Percentiles rank a stretch among this genome's conserved stretches.
Evolutionary conservation across 179 eudicot genomes (phyloP).

Genomic region (Nepenthes alata): DNA sequence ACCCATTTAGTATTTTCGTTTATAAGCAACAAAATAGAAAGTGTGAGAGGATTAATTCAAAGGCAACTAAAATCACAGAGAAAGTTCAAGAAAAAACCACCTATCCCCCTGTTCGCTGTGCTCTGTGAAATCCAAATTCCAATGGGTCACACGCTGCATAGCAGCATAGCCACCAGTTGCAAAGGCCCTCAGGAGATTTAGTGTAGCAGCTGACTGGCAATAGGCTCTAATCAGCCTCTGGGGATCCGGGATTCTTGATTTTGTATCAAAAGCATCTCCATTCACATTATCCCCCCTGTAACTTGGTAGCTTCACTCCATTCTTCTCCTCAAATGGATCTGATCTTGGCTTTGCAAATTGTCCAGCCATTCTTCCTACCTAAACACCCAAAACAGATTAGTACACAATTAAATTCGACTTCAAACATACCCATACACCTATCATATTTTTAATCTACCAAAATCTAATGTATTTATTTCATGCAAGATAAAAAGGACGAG

Average conservation of each 20-base stretch:
- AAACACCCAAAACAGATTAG: not conserved
- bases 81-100: constrained; percentile 14
- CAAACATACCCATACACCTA: not conserved
- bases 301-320: constrained; percentile 74
- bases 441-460: not conserved
- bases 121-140: constrained; percentile 73
- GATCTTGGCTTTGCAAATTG: constrained; percentile 91
- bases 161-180: constrained; percentile 90
- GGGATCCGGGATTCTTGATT: constrained; percentile 73
- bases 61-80: not conserved
- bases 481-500: not conserved
- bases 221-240: constrained; percentile 80
- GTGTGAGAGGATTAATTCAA: not conserved
- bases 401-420: not conserved
- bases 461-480: not conserved
- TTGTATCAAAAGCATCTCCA: constrained; percentile 54
- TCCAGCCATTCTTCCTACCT: constrained; percentile 94
- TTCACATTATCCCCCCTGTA: constrained; percentile 80
- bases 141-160: constrained; percentile 68
- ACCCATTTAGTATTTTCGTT: not conserved
- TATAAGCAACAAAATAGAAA: not conserved
- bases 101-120: constrained; percentile 79
- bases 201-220: constrained; percentile 70
- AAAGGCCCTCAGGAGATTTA: constrained; percentile 72
- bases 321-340: constrained; percentile 51